Evolutionary conservation across 108 stramenopile species (phyloP), one percentile per base, ranked within the genome.

Genomic region (Nitzschia palea): DNA sequence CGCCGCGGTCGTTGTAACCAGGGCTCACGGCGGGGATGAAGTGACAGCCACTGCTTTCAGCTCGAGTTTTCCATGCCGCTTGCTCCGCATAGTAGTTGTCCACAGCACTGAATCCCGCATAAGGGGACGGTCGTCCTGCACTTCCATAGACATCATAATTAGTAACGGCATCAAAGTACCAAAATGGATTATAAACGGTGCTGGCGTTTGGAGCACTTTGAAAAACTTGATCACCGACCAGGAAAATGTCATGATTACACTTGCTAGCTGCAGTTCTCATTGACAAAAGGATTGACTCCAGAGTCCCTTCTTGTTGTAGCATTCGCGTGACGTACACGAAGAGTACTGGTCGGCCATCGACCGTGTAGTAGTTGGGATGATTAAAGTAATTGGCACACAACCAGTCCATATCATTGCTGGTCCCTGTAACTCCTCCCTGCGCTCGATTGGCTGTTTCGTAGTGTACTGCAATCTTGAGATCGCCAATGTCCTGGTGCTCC

Each of bases 61-160:
- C 80, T 43, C 44, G 44, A 5, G 30, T 47, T 17, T 61, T 35
- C 80, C 80, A 81, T 42, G 51, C 6, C 29, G 25, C 30, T 48
- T 74, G 72, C 20, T 70, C 45, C 2, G 22, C 5, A 33, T 60
- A 66, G 52, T 76, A 77, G 20, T n/a, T 34, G 8, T 63, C 67
- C 10, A 77, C 71, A 6, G 30, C 54, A 18, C 31, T 40, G n/a
- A 35, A 22, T 29, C 54, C 71, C 8, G 67, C 75, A 31, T 68
- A 64, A 5, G 43, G 40, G 18, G 34, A 51, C 23, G 71, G 61
- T 14, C 50, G 15, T 12, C 71, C 67, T 55, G 58, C 73, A n/a
- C 50, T 45, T 10, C 80, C 80, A 33, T 77, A 81, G 12, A 74
- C 71, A 60, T 81, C 80, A 43, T 77, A 81, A 37, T 78, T 78